Percentiles rank a stretch among this genome's conserved stretches.
Conservation (phyloP, 2,329 filamentous ascomycete genomes). For the Penicillium concentricum region DNA sequence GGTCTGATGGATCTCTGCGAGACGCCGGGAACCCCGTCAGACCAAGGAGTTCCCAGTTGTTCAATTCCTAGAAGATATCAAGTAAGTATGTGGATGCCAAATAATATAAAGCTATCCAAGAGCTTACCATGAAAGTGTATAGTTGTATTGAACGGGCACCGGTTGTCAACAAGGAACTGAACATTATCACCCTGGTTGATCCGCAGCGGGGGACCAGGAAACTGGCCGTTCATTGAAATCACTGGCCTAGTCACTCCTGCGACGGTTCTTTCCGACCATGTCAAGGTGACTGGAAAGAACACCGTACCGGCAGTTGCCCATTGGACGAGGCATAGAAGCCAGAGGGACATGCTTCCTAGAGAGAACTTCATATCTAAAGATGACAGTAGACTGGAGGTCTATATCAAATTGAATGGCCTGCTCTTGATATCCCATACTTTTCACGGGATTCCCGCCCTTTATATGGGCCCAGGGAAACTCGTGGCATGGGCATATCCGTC, state of each 20-base stretch:
- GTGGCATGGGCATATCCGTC: neutral
- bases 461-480: neutral
- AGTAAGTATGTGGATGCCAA: neutral
- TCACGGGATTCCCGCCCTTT: neutral
- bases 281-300: constrained; percentile 22
- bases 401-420: neutral
- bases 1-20: constrained; percentile 55
- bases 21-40: constrained; percentile 60
- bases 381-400: neutral
- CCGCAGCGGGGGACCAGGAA: constrained; percentile 28
- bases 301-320: constrained; percentile 16
- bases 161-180: constrained; percentile 28
- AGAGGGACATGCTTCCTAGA: neutral
- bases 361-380: constrained; percentile 5
- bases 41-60: constrained; percentile 56
- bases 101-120: neutral
- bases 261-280: constrained; percentile 25
- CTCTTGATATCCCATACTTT: neutral
- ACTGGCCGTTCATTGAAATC: constrained; percentile 31
- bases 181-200: constrained; percentile 32
- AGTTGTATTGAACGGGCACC: constrained; percentile 30
- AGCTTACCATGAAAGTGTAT: constrained; percentile 33
- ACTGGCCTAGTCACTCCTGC: constrained; percentile 25
- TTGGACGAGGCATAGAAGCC: constrained; percentile 13
- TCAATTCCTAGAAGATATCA: constrained; percentile 22